Conservation (phyloP, 129 eudicot species). For the Solidago caesia region DNA sequence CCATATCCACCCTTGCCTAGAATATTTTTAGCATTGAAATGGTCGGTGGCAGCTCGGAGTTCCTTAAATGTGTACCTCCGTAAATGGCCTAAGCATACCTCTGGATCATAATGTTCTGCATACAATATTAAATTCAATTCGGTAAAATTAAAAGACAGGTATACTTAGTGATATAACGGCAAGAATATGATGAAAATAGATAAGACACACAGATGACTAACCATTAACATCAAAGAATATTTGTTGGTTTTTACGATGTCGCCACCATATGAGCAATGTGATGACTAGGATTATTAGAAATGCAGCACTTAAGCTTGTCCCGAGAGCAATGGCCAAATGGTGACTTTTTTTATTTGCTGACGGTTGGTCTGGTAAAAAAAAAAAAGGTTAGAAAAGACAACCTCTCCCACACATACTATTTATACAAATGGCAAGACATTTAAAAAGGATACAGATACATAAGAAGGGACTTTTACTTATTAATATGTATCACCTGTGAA, state of each 20-base stretch:
- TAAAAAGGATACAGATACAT: not conserved
- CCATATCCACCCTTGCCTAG: conserved; percentile 87
- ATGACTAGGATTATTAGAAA: conserved; percentile 43
- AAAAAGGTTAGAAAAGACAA: conserved; percentile 13
- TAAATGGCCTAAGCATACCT: conserved; percentile 85
- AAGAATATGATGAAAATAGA: not conserved
- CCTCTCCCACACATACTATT: not conserved
- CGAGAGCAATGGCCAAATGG: conserved; percentile 66
- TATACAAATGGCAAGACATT: not conserved
- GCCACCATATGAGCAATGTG: conserved; percentile 71
- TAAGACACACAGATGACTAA: conserved; percentile 27
- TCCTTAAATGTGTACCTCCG: conserved; percentile 79
- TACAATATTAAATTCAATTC: not conserved
- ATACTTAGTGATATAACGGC: not conserved
- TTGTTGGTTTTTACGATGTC: conserved; percentile 79
- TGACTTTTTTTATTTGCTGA: conserved; percentile 47
- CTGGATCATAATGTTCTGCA: conserved; percentile 90
- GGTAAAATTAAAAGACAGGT: not conserved
- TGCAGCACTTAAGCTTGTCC: conserved; percentile 70
- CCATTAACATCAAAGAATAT: conserved; percentile 94
- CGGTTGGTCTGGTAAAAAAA: conserved; percentile 41
- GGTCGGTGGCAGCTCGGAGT: conserved; percentile 79
- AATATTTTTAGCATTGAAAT: conserved; percentile 74
- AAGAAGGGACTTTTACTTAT: not conserved
- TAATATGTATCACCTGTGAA: conserved; percentile 40